Evolutionary conservation across 2,329 filamentous ascomycete genomes (phyloP).

Genomic region (Nemania sp.): DNA sequence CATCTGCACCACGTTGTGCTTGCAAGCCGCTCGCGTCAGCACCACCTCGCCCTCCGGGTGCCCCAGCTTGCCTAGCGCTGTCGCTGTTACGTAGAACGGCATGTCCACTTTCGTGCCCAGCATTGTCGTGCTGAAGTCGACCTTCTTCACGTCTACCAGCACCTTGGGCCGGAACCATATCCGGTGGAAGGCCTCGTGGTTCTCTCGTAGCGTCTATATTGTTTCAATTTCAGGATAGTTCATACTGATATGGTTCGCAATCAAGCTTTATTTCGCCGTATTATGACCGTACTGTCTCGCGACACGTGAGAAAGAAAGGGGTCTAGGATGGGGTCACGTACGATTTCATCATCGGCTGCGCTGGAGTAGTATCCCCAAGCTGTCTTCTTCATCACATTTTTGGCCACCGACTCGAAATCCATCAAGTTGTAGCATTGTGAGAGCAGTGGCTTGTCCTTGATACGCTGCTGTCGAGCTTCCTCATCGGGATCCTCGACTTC

Average conservation of each 20-base stretch:
- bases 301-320: not conserved
- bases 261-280: not conserved
- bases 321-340: constrained; percentile 48
- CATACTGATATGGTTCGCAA: not conserved
- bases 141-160: constrained; percentile 83
- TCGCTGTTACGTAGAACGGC: constrained; percentile 96
- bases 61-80: constrained; percentile 91
- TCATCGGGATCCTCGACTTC: constrained; percentile 72
- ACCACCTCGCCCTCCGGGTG: constrained; percentile 93
- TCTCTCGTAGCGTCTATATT: constrained; percentile 83
- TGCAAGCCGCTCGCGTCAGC: constrained; percentile 79
- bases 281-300: too few relatives aligned
- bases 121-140: constrained; percentile 91
- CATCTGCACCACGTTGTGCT: constrained; percentile 95
- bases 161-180: constrained; percentile 94
- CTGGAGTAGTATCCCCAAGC: constrained; percentile 98
- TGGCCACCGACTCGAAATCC: constrained; percentile 94
- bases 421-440: constrained; percentile 91
- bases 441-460: constrained; percentile 74
- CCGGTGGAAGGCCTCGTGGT: constrained; percentile 93
- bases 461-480: constrained; percentile 70
- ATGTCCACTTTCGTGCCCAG: constrained; percentile 81
- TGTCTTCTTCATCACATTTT: constrained; percentile 88
- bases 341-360: constrained; percentile 87
- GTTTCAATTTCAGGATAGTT: not conserved